Base-by-base conservation (phyloP, 2,329 filamentous ascomycete species). In the Cladosporium sp. region DNA sequence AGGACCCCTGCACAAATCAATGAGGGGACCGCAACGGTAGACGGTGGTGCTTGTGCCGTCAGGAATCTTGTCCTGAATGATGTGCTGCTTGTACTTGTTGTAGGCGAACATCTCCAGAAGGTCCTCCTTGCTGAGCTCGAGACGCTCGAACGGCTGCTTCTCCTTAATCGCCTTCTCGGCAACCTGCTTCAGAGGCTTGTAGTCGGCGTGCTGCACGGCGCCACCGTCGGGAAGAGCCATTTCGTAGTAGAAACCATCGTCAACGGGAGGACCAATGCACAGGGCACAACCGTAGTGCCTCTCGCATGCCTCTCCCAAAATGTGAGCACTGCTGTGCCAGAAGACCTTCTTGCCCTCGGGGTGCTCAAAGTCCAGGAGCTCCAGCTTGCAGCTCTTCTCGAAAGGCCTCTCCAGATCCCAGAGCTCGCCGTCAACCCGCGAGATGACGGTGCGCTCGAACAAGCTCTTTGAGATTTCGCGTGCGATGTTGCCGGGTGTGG, bases 71-170 rank as follows among this genome's bases (percentile, higher is more conserved):
- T 93, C 91, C 73, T 92, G 90, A 82, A 99, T 98, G 79, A 98
- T 96, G 79, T 97, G 92, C 78, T 96, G 89, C 87, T 99, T 98
- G 85, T 97, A 98, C 79, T 95, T 95, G 86, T 96, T 97, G 85
- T 96, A 96, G 73, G 89, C 88, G 84, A 98, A 98, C 92, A 98
- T 97, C 78, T 97, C 92, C 62, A 95, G 87, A 60, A 98, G 85
- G 71, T 98, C 90, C 64, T 94, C 91, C 81, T 98, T 98, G 71
- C 91, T 91, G 76, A 97, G 87, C 70, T 90, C 90, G 58, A 98
- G 83, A 67, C 95, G 89, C 83, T 97, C 91, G 77, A 98, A 98
- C 61, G 89, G 89, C 80, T 98, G 94, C 85, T 96, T 97, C 81
- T 97, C 93, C 84, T 97, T 97, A 80, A 96, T 92, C 70, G 95